Evolutionary conservation across 345 rosid genomes (phyloP).

Genomic region (Brassica rapa): DNA sequence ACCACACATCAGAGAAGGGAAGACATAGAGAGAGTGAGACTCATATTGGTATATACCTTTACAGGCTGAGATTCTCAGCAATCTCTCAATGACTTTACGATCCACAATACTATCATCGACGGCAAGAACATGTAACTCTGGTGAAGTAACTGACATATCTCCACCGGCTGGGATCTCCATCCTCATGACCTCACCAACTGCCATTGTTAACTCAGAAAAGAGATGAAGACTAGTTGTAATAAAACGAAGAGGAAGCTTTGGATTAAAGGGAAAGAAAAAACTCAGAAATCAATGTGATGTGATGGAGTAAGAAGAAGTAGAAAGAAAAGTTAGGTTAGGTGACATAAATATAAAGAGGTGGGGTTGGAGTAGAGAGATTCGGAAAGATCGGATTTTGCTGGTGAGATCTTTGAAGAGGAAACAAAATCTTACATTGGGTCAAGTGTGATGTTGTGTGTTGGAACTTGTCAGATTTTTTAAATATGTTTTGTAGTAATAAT

Average conservation of each 20-base stretch:
- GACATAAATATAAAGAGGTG: constrained; percentile 23
- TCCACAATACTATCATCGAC: constrained; percentile 89
- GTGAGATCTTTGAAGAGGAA: constrained; percentile 40
- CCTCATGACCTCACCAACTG: constrained; percentile 48
- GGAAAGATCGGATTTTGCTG: constrained; percentile 39
- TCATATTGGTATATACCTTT: constrained; percentile 55
- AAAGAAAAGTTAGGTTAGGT: constrained; percentile 9
- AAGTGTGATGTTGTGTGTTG: constrained; percentile 38
- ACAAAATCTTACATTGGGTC: constrained; percentile 37
- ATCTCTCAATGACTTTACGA: constrained; percentile 73
- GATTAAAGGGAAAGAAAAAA: constrained; percentile 14
- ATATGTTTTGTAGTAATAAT: not conserved
- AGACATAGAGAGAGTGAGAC: not conserved
- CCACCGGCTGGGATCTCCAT: constrained; percentile 37
- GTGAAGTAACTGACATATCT: constrained; percentile 36
- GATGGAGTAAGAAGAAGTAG: constrained; percentile 2
- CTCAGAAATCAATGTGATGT: constrained; percentile 9
- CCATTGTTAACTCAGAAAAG: constrained; percentile 24
- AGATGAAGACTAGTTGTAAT: not conserved
- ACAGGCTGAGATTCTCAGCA: constrained; percentile 77
- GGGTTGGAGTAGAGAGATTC: constrained; percentile 17
- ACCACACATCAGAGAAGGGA: not conserved
- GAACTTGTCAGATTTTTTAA: constrained; percentile 32
- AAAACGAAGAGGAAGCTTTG: constrained; percentile 16
- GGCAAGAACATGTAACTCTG: constrained; percentile 91